These are phyloP conservation scores for Verticillium nonalfalfae DNA, from an alignment of 2,329 filamentous ascomycete species.

Conservation along the genomic window DNA sequence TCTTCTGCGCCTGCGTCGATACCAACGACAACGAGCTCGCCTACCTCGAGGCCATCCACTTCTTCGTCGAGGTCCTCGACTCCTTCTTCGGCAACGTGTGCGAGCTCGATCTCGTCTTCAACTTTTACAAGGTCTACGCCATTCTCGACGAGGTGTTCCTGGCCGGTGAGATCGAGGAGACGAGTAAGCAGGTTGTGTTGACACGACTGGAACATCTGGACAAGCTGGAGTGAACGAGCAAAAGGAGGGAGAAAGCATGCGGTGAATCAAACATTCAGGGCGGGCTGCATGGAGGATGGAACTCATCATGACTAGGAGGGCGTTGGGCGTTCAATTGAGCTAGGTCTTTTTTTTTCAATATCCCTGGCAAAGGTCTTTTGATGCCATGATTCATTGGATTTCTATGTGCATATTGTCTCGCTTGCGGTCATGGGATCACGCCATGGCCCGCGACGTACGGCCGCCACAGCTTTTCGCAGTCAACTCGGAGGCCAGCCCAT, in stretches of 20 bases:
- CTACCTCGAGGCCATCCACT: slow-evolving; percentile 95
- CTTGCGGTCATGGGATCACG: neutral
- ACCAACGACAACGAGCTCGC: slow-evolving; percentile 98
- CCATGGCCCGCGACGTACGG: neutral
- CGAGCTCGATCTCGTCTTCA: slow-evolving; percentile 86
- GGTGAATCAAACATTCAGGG: neutral
- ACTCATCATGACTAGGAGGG: neutral
- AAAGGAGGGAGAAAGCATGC: neutral
- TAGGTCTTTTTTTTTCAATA: neutral
- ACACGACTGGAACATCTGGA: slow-evolving; percentile 92
- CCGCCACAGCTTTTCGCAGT: neutral
- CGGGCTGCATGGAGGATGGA: neutral
- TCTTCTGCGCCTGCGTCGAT: slow-evolving; percentile 99
- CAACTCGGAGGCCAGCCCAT: neutral
- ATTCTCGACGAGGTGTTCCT: slow-evolving; percentile 98
- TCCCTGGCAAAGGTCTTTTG: neutral
- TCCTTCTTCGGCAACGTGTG: slow-evolving; percentile 99
- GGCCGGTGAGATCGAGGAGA: slow-evolving; percentile 97
- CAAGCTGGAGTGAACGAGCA: slow-evolving; percentile 67
- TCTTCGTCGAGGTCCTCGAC: slow-evolving; percentile 98
- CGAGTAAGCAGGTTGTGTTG: slow-evolving; percentile 94
- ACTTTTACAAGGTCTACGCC: slow-evolving; percentile 87
- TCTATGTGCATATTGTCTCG: neutral
- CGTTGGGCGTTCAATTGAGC: neutral
- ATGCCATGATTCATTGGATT: neutral